Conservation (phyloP, 139 green algal species). For the Chlamydomonas schloesseri region DNA sequence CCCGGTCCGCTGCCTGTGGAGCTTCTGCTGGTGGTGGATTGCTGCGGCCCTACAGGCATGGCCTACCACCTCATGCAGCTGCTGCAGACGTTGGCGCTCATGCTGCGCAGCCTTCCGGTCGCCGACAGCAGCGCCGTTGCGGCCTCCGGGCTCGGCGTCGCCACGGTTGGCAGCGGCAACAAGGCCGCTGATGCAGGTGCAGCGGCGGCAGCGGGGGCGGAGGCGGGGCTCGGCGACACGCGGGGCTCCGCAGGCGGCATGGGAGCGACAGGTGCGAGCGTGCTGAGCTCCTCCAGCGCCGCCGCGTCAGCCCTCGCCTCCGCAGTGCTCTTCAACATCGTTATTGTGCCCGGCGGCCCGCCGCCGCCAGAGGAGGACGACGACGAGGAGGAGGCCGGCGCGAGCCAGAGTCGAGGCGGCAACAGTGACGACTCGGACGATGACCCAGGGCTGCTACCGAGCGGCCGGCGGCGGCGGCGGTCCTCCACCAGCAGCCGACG, state of each 20-base stretch:
- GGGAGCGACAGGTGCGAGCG: no score
- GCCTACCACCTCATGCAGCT: constrained; percentile 30
- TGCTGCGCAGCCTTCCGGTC: constrained; percentile 19
- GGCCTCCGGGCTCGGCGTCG: not conserved
- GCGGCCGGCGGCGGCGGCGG: not conserved
- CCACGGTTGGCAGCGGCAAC: not conserved
- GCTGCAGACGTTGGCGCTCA: constrained; percentile 26
- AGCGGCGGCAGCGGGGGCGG: not conserved
- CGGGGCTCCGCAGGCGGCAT: not conserved
- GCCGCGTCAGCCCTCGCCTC: not conserved
- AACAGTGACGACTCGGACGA: not conserved
- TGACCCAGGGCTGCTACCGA: not conserved
- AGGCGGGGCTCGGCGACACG: not conserved
- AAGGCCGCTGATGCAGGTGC: no score
- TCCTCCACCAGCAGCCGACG: not conserved
- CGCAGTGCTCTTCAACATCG: constrained; percentile 18
- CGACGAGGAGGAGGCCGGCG: not conserved
- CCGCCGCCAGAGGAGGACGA: not conserved
- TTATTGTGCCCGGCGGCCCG: constrained; percentile 10
- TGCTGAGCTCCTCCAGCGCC: not conserved
- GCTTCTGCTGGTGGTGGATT: constrained; percentile 9
- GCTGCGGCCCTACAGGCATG: constrained; percentile 16
- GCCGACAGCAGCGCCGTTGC: not conserved
- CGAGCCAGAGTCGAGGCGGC: no score
- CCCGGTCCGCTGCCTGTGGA: not conserved